Evolutionary conservation across 176 grass and related monocot genomes (phyloP), one percentile per base, ranked within the genome.

Genomic region (Miscanthus lutarioriparius): DNA sequence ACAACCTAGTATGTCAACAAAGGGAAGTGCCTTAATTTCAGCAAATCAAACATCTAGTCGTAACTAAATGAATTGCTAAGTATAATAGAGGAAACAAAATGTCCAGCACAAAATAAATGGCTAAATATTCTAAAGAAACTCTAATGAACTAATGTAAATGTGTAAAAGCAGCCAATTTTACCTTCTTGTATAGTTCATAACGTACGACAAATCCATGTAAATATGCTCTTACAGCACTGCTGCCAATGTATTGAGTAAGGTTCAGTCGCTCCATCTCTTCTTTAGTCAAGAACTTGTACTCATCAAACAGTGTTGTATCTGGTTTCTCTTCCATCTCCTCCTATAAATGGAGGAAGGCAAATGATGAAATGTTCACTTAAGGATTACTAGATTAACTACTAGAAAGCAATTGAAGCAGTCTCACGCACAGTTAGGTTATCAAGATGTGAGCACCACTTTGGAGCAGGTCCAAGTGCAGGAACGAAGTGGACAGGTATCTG

Each of bases 381-480:
- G 2, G 5, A 48, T 74, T 67, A 83, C 20, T 48, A 67, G 14
- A 61, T 4, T 54, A 83, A 67, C 28, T n/a, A 67, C 28, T 22
- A 38, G 1, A 79, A 56, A 47, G 36, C 35, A 6, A 90, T 35
- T 58, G 15, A 36, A 36, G 20, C 15, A 61, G 22, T 47, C 2
- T 72, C 53, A 81, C 88, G 35, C 77, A 98, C 96, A 65, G 96
- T 98, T 88, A 98, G 64, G 77, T 95, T 98, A 81, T 98, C 96
- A 66, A 98, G 89, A 83, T 98, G 94, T 5, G 96, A 90, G n/a
- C 92, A 95, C 96, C 96, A 98, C 80, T 98, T 98, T 28, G 96
- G 92, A 84, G 96, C 96, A 88, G 91, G 92, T 23, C 96, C 96
- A 25, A 98, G 84, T 41, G 90, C 91, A 90, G 96, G 96, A 77